phyloP scores from a whole-genome alignment of 2,329 filamentous ascomycete genomes.

The Pseudocercospora fijiensis region DNA sequence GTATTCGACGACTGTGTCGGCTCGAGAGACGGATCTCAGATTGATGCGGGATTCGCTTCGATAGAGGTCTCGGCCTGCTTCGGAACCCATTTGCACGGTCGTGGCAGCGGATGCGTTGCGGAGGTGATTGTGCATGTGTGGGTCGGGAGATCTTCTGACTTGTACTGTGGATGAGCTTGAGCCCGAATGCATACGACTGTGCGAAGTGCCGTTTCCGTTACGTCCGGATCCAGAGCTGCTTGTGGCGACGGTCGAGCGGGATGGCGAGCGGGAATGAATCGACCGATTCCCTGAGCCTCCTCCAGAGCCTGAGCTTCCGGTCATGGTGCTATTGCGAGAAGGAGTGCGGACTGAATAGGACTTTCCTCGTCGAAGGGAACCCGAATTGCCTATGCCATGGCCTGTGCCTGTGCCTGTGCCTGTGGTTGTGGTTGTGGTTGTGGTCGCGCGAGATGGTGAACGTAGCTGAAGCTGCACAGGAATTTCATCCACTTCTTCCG shows the following conservation, averaged over 20 bases:
- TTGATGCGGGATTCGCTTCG: not conserved
- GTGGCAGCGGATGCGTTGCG: not conserved
- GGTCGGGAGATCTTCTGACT: not conserved
- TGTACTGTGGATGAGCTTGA: slow-evolving; percentile 1
- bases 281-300: not conserved
- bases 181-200: not conserved
- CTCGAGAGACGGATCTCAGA: not conserved
- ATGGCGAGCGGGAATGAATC: not conserved
- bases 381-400: not conserved
- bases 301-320: not conserved
- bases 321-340: not conserved
- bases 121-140: not conserved
- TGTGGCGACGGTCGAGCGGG: not conserved
- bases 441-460: not conserved
- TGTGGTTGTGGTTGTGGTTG: too few species aligned
- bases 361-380: not conserved
- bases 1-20: not conserved
- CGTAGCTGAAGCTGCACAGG: not conserved
- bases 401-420: too few species aligned
- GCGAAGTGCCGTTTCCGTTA: not conserved
- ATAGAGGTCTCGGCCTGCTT: not conserved
- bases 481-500: not conserved
- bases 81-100: not conserved
- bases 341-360: not conserved
- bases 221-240: slow-evolving; percentile 1